Base-by-base conservation (phyloP, 306 rosid genomes). In the Rosa rugosa region DNA sequence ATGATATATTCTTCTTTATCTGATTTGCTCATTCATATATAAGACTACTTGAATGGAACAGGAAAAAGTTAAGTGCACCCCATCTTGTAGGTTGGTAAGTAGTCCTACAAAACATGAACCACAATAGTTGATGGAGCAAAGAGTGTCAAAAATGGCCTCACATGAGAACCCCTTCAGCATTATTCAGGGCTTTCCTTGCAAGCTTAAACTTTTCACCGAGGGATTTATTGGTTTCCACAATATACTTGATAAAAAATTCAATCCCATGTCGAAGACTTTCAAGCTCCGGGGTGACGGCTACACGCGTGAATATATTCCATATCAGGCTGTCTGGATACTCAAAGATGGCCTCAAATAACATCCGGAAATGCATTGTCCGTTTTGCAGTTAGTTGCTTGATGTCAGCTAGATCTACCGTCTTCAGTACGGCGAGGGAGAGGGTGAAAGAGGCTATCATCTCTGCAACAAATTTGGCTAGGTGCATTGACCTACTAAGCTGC, bases 331-430 rank as follows among this genome's bases (percentile, higher is more conserved):
- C 91, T 0, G 92, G 87, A 81, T 83, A 73, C 77, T 92, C 90
- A 11, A 95, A 91, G 77, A 95, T 83, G 65, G 93, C 79, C 90
- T 95, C 98, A 13, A 92, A 95, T 36, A 92, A 65, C 78, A 92
- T 92, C 63, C 98, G 91, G 76, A 91, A 95, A 83, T 92, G 96
- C 94, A 92, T 90, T 27, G 90, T 87, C 85, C 90, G 84, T 84
- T 77, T 95, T 20, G 96, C 90, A 31, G 96, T 92, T 45, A 95
- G 85, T 56, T 66, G 87, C 74, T 38, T 83, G 70, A 92, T 56
- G 71, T 92, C 93, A 68, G 81, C 84, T 64, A 92, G 72, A 76
- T 90, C 99, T 53, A 89, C 82, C 1, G 90, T 77, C 84, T 95
- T 95, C 88, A 95, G 80, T 54, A 87, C 93, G 0, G 96, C 80